Conservation (phyloP, 2,329 filamentous ascomycete genomes). For the Penicillium sp. region DNA sequence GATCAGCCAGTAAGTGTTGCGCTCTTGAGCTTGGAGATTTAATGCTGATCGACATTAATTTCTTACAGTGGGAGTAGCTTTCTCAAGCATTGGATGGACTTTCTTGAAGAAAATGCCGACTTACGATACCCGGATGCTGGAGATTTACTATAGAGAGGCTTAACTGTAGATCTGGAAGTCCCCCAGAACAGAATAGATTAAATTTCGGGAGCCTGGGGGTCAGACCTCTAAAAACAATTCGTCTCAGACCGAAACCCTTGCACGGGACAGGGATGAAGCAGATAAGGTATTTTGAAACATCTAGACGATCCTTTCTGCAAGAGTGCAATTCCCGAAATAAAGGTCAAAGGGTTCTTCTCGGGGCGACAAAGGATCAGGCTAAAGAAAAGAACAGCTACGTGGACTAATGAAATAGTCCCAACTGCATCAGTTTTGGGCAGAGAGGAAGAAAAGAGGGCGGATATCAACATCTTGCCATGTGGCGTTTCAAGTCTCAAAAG, state of each 20-base stretch:
- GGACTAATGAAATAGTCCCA: too few relatives aligned
- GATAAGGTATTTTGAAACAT: neutral
- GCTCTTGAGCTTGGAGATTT: neutral
- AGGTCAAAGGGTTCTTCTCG: too few relatives aligned
- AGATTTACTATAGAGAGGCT: constrained; percentile 27
- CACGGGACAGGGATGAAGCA: neutral
- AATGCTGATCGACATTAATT: constrained; percentile 7
- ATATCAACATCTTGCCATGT: too few relatives aligned
- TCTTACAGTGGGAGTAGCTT: constrained; percentile 72
- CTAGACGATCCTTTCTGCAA: neutral
- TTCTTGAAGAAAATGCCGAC: constrained; percentile 85
- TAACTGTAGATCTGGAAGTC: neutral
- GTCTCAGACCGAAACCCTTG: neutral
- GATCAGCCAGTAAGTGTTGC: constrained; percentile 70
- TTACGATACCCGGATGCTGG: constrained; percentile 74
- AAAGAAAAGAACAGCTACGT: too few relatives aligned
- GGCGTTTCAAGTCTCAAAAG: too few relatives aligned
- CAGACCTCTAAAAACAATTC: neutral
- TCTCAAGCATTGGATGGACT: constrained; percentile 86
- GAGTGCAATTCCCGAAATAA: constrained; percentile 11
- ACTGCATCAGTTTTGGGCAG: too few relatives aligned
- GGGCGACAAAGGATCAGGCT: too few relatives aligned
- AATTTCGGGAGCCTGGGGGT: constrained; percentile 3
- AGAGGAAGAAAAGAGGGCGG: too few relatives aligned
- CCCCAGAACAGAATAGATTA: constrained; percentile 4